Base-by-base conservation (phyloP, 257 asterid genomes). In the Verbascum thapsus region DNA sequence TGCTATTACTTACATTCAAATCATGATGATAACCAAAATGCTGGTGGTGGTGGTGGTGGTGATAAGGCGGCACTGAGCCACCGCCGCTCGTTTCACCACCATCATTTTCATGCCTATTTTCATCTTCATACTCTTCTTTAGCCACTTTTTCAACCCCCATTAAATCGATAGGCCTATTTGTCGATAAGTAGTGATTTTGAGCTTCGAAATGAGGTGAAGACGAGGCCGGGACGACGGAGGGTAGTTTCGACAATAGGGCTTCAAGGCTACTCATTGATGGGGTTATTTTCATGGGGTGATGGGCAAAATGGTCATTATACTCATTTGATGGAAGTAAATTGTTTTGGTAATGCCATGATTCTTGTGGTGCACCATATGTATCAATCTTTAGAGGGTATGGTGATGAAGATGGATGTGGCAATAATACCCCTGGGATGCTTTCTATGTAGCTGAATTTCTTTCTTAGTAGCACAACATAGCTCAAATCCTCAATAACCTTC, bases 231-330 rank as follows among this genome's bases (percentile, higher is more conserved):
- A 65, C 79, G 30, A 94, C 99, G 0, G 96, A 85, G 4, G 99
- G 99, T 0, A 94, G 85, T 34, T 94, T 94, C 3, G 99, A 94
- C 48, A 94, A 86, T 48, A 94, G 95, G 68, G 99, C 95, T 63
- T 94, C 97, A 0, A 94, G 97, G 73, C 99, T 94, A 74, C 87
- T 94, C 99, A 94, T 90, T 4, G 99, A 94, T 0, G 96, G 99
- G 11, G 97, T 69, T 13, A 92, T 78, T 44, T 77, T 87, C 85
- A 87, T 76, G 34, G 76, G 72, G 10, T 75, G 81, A 9, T 72
- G 53, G 8, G 63, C 41, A 42, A 70, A 71, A 56, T 88, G 87
- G 43, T 82, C 80, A 22, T 74, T 71, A 19, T 32, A 69, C 6
- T 83, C 82, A 11, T 72, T 41, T 2, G 76, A 60, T 5, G 79